A percentile compares a stretch with the other conserved stretches of the same genome.
Evolutionary conservation across 495 filamentous ascomycete genomes (phyloP).

Genomic region (Chlorociboria aeruginascens): DNA sequence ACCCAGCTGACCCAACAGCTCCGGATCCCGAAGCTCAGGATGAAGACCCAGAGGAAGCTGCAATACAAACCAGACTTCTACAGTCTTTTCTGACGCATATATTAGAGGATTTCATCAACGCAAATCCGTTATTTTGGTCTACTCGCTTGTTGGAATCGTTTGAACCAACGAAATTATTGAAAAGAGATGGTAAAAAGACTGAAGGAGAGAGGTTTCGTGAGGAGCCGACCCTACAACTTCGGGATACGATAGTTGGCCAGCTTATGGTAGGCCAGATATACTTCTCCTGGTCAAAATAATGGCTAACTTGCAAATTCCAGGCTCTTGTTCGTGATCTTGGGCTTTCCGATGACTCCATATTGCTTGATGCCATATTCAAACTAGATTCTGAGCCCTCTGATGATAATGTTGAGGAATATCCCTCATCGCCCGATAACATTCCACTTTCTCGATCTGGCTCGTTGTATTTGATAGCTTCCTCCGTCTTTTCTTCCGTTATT

Average conservation of each 20-base stretch:
- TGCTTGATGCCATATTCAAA: slow-evolving; percentile 29
- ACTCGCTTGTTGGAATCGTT: slow-evolving; percentile 63
- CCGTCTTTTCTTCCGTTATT: slow-evolving; percentile 39
- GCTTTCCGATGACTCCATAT: slow-evolving; percentile 25
- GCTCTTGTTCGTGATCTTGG: slow-evolving; percentile 63
- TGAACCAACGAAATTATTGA: slow-evolving; percentile 45
- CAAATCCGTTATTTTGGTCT: slow-evolving; percentile 57
- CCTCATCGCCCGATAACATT: slow-evolving; percentile 47
- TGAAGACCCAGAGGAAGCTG: slow-evolving; percentile 45
- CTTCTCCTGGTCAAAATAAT: neutral
- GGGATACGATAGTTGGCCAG: slow-evolving; percentile 64
- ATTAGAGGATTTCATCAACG: slow-evolving; percentile 65
- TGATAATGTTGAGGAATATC: slow-evolving; percentile 23
- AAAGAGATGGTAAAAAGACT: slow-evolving; percentile 37
- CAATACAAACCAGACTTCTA: slow-evolving; percentile 55
- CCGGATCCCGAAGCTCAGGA: slow-evolving; percentile 73
- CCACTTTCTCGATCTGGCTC: slow-evolving; percentile 62
- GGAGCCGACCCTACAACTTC: slow-evolving; percentile 47
- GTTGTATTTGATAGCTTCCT: slow-evolving; percentile 48
- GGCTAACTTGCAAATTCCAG: slow-evolving; percentile 23
- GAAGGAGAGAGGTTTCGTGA: slow-evolving; percentile 48
- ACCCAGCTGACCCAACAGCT: slow-evolving; percentile 30
- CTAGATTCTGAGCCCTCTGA: slow-evolving; percentile 22
- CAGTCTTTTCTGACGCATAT: slow-evolving; percentile 82
- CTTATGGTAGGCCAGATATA: slow-evolving; percentile 45